Percentiles rank a stretch among this genome's conserved stretches.
Conservation (phyloP, 139 green algal species). For the Chlorella sp. region DNA sequence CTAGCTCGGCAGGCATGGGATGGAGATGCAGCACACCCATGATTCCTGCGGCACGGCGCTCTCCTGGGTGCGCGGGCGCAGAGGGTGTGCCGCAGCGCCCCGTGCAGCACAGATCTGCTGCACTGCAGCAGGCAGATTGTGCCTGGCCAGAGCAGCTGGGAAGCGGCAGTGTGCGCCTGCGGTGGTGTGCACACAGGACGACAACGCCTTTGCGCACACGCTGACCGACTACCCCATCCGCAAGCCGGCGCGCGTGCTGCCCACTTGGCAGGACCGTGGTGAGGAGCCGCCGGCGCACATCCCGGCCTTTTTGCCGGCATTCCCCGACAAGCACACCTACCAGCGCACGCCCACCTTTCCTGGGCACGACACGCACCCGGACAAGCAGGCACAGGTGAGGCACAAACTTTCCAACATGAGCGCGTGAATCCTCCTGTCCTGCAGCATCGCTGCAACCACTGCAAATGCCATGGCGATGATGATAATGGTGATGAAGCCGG, state of each 20-base stretch:
- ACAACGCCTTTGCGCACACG: conserved; percentile 51
- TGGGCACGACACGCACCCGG: conserved; percentile 35
- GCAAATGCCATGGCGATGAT: neutral
- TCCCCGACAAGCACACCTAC: conserved; percentile 84
- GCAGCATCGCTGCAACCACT: neutral
- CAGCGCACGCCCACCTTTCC: conserved; percentile 30
- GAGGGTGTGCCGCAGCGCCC: neutral
- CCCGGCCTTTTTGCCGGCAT: conserved; percentile 71
- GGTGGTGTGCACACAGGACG: too few species aligned
- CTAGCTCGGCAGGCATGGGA: too few species aligned
- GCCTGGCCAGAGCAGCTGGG: too few species aligned
- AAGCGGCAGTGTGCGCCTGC: too few species aligned
- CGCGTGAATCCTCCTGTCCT: neutral
- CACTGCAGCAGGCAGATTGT: neutral
- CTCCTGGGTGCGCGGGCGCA: neutral
- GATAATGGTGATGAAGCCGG: neutral
- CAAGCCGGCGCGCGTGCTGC: conserved; percentile 22
- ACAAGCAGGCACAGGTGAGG: conserved; percentile 45
- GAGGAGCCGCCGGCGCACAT: conserved; percentile 62
- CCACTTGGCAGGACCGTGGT: conserved; percentile 51
- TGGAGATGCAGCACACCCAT: too few species aligned
- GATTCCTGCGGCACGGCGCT: too few species aligned
- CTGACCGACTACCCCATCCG: conserved; percentile 56
- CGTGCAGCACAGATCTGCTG: neutral
- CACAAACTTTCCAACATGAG: neutral